Base-by-base conservation (phyloP, 2,329 filamentous ascomycete species). In the Colletotrichum destructivum region DNA sequence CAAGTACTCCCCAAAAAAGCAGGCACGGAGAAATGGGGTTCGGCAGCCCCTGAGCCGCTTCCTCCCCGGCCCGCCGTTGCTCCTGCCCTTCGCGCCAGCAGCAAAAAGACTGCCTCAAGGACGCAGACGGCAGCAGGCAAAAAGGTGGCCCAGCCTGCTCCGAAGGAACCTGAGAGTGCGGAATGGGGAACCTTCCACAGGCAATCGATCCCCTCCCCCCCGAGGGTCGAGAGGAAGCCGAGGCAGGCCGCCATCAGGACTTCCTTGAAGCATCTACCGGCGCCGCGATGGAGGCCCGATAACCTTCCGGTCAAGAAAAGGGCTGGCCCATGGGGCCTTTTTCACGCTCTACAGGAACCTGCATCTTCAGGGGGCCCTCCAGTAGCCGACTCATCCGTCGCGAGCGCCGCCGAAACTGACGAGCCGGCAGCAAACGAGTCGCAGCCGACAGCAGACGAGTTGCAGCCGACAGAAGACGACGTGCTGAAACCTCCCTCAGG, bases 251-350 rank as follows among this genome's bases (percentile, higher is more conserved):
- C 3, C 2, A 13, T 18, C 12, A 15, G 8, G 18, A 35, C 31
- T 40, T 16, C 18, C 8, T 8, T 16, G 9, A 40, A 3, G 11
- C 1, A 21, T 38, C 12, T 31, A 11, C 26, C 44, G 15, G 59
- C 59, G 18, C 31, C 44, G n/a, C 59, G 55, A 5, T 59, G 55
- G 55, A 59, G 21, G n/a, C 55, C 35, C 8, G 18, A 21, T 56
- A 11, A 40, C 6, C 18, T 56, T 21, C 31, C 18, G 8, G 21
- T 1, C 11, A 6, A 21, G 26, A 18, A 38, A 40, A 40, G 18
- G 11, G n/a, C 11, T 15, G 31, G 11, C 2, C n/a, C n/a, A 56
- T 56, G 54, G 54, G 54, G 54, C 16, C 1, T 15, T 40, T 38
- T 7, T n/a, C 12, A 40, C 31, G 35, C 31, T 12, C 8, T 38